Evolutionary conservation across 768 basidiomycete species (phyloP), one percentile per base, ranked within the genome.

Genomic region (Trichaptum fuscoviolaceum): DNA sequence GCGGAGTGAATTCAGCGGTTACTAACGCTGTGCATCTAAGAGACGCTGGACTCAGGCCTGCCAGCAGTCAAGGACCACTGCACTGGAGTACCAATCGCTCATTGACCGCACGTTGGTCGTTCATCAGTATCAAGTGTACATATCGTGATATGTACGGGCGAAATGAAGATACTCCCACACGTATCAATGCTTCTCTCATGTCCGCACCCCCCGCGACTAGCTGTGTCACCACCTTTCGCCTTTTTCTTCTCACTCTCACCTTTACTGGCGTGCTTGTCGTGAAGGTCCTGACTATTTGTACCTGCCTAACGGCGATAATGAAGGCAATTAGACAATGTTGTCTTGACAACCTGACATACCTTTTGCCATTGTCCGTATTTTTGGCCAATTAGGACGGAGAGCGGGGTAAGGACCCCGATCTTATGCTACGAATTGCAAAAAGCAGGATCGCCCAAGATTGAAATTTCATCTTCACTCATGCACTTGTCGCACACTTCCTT

Each of bases 121-220:
- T 52, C 42, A 52, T 52, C 42, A 52, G 15, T 52, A 52, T 52
- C 42, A 52, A 20, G 15, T 52, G 15, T 52, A 52, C 42, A 30
- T 20, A 52, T 52, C 42, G 20, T 52, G 42, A 52, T 52, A 2
- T 12, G 2, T 52, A 12, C 12, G 10, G 42, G 20, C 42, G 42
- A 52, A 52, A 52, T 52, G 42, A 52, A 52, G 42, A 52, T 52
- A 52, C 42, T 52, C 42, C 42, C 42, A 52, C 42, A 52, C 42
- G 42, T 52, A 52, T 52, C 42, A 52, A 12, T 52, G 42, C 42
- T 52, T 52, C 42, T 52, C 42, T 52, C 42, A 52, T 52, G 42
- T 52, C 42, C 42, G 42, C 15, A 6, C 20, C 20, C 42, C 42
- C 42, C 42, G 42, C 42, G 2, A 30, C 30, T 52, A 52, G 42